These are phyloP conservation scores for Dinochytrium kinnereticum DNA, from an alignment of 371 early-diverging fungal species.

Conservation along the genomic window DNA sequence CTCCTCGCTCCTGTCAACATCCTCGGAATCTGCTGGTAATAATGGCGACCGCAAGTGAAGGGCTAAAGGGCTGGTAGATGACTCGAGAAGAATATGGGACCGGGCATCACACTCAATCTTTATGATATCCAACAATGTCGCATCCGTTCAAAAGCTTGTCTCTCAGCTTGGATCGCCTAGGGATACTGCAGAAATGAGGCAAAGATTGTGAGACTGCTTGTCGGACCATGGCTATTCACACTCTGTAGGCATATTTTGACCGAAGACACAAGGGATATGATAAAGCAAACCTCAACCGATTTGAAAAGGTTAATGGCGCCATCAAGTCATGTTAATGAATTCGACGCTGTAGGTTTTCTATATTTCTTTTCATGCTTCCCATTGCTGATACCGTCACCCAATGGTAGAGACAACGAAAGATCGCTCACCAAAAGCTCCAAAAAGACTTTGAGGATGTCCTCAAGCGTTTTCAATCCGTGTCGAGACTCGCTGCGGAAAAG, in stretches of 20 bases:
- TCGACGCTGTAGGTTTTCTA: constrained; percentile 32
- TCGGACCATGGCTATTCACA: not conserved
- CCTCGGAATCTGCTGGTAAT: not conserved
- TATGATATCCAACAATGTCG: constrained; percentile 66
- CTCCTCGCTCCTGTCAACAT: not conserved
- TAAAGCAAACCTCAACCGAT: constrained; percentile 76
- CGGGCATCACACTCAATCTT: constrained; percentile 48
- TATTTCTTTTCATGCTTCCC: not conserved
- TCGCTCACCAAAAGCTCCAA: constrained; percentile 82
- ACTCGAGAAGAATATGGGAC: constrained; percentile 35
- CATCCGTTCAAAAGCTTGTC: constrained; percentile 79
- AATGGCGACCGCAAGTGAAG: not conserved
- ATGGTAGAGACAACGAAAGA: constrained; percentile 70
- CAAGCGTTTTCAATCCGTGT: constrained; percentile 84
- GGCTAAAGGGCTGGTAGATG: not conserved
- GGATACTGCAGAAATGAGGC: constrained; percentile 79
- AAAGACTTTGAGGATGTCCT: constrained; percentile 92
- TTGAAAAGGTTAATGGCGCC: constrained; percentile 59
- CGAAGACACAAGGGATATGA: constrained; percentile 79
- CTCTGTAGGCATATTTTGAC: constrained; percentile 74
- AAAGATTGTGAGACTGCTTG: constrained; percentile 60
- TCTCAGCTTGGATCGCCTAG: constrained; percentile 75
- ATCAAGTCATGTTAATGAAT: constrained; percentile 24
- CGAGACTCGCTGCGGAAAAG: constrained; percentile 81
- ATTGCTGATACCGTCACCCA: not conserved